phyloP scores from a whole-genome alignment of 2,329 filamentous ascomycete species.

The Herpotrichia juniperi region DNA sequence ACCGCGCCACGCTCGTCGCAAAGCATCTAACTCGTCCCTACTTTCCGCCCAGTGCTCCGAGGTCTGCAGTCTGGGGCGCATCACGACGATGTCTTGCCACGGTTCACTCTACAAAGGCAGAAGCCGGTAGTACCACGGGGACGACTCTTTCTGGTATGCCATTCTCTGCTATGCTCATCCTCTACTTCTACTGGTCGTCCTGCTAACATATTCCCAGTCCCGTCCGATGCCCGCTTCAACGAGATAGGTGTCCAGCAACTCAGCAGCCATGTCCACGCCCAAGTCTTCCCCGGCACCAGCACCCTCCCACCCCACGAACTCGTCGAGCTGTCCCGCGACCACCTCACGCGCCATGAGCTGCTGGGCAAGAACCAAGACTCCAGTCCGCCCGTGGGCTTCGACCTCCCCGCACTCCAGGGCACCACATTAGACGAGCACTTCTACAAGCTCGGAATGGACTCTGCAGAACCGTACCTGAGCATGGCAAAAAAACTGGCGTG shows the following conservation, averaged over 20 bases:
- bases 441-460: conserved; percentile 81
- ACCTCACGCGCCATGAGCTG: conserved; percentile 83
- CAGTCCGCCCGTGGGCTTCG: conserved; percentile 76
- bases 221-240: conserved; percentile 75
- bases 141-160: conserved; percentile 29
- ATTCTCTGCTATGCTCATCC: background rate
- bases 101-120: conserved; percentile 9
- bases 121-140: conserved; percentile 8
- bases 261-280: conserved; percentile 79
- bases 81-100: conserved; percentile 37
- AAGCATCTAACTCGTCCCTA: conserved; percentile 26
- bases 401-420: conserved; percentile 81
- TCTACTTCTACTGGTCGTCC: conserved; percentile 12
- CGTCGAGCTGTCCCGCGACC: conserved; percentile 79
- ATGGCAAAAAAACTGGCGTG: conserved; percentile 76
- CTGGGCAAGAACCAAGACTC: conserved; percentile 88
- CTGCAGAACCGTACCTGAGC: conserved; percentile 81
- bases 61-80: conserved; percentile 17
- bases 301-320: conserved; percentile 70
- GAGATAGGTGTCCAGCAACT: conserved; percentile 95
- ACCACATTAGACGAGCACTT: conserved; percentile 92
- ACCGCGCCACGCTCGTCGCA: conserved; percentile 25
- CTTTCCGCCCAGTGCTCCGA: conserved; percentile 11
- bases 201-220: conserved; percentile 34
- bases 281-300: conserved; percentile 73